Evolutionary conservation across 2,329 filamentous ascomycete species (phyloP), one percentile per base, ranked within the genome.

Genomic region (Fusarium siculi): DNA sequence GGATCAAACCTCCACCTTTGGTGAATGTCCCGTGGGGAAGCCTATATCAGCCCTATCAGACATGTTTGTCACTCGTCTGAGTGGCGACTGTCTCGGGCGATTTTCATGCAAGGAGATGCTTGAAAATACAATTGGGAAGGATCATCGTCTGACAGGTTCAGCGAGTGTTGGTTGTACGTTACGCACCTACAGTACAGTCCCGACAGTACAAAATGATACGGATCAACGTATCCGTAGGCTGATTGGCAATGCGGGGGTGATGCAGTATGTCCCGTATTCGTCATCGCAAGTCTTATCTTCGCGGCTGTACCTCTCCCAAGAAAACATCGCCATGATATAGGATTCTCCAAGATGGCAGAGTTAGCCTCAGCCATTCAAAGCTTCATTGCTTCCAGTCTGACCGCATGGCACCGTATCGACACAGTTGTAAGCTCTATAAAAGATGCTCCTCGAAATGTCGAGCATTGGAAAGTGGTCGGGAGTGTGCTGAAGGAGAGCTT

Each of bases 301-400:
- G 46, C 18, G 28, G 34, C 30, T 32, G 19, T 12, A 12, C 42
- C 34, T 19, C 19, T 23, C 8, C 40, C 28, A 44, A 39, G 5
- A 23, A 42, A 37, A 16, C 34, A 57, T 46, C 40, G 40, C 7
- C 57, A 69, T 69, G 66, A 46, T 68, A 59, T 19, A 42, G n/a
- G 5, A 23, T 53, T 34, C 21, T 55, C 25, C 46, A 69, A 63
- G n/a, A 69, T 69, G 64, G 66, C 66, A 57, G 66, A 69, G 65
- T 46, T 34, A 21, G 64, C 57, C 44, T 68, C 52, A 34, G 66
- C 66, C 44, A 39, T 68, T 18, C 30, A 68, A 19, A 43, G 50
- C 34, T 68, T 63, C 21, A 52, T 69, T 15, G 44, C 39, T 18
- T 42, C 36, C 9, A 59, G 66, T 21, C 36, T 63, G 15, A 39